These are phyloP conservation scores for Termitomyces eurrhizus DNA, from an alignment of 768 basidiomycete species.

Conservation along the genomic window DNA sequence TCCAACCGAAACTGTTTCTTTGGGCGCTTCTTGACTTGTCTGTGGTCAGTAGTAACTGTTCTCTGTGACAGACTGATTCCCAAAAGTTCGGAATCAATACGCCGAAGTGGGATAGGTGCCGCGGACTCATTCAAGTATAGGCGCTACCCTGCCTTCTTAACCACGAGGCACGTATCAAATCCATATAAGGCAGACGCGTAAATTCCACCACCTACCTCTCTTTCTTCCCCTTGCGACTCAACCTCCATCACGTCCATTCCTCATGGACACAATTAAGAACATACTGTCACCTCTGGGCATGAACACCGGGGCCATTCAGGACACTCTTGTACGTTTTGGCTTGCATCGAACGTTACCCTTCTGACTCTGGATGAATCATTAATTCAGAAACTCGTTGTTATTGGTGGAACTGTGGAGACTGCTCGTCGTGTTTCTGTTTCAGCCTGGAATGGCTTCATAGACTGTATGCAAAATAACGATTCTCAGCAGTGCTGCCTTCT, in stretches of 20 bases:
- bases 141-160: conserved; percentile 31
- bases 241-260: conserved; percentile 16
- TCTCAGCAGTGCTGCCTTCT: neutral
- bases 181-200: conserved; percentile 43
- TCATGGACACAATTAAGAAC: conserved; percentile 70
- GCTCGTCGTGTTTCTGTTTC: conserved; percentile 77
- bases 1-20: conserved; percentile 8
- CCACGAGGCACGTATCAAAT: conserved; percentile 39
- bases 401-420: conserved; percentile 86
- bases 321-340: conserved; percentile 58
- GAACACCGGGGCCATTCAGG: conserved; percentile 68
- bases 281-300: conserved; percentile 69
- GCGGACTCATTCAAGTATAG: conserved; percentile 23
- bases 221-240: conserved; percentile 24
- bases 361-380: conserved; percentile 12
- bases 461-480: conserved; percentile 48
- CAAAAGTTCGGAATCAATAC: conserved; percentile 14
- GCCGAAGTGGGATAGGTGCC: conserved; percentile 18
- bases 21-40: conserved; percentile 7
- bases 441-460: conserved; percentile 87
- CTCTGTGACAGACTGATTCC: conserved; percentile 13
- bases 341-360: neutral
- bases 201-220: conserved; percentile 28
- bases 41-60: conserved; percentile 11
- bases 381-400: conserved; percentile 79